Conservation (phyloP, 2,329 filamentous ascomycete genomes). For the Ophiostoma fasciatum region DNA sequence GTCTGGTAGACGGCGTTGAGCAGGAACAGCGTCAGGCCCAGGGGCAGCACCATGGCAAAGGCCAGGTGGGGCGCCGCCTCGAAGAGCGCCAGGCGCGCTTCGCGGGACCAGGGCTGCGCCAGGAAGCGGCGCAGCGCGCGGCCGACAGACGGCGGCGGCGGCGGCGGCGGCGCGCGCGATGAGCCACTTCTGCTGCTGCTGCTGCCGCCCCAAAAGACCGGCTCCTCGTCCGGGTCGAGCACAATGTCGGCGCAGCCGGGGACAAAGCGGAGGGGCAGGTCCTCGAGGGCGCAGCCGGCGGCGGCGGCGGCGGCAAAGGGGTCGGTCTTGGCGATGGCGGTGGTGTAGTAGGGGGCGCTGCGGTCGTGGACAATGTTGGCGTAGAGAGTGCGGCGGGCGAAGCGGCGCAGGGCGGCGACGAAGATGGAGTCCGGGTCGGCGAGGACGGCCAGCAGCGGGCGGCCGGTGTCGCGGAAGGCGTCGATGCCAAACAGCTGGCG, state of each 20-base stretch:
- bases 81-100: conserved; percentile 5
- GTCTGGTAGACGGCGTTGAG: conserved; percentile 66
- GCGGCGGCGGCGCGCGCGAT: too few species aligned
- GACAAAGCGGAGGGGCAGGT: conserved; percentile 57
- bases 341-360: conserved; percentile 71
- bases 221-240: conserved; percentile 50
- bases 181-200: too few species aligned
- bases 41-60: conserved; percentile 55
- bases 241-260: conserved; percentile 61
- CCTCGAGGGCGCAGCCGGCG: conserved; percentile 35
- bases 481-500: conserved; percentile 81
- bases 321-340: conserved; percentile 60
- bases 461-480: conserved; percentile 66
- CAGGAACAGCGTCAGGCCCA: conserved; percentile 58
- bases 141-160: neutral
- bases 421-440: conserved; percentile 79
- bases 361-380: conserved; percentile 79
- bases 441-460: conserved; percentile 64
- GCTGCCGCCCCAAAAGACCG: too few species aligned
- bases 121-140: conserved; percentile 6
- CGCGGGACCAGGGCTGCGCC: conserved; percentile 7
- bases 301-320: conserved; percentile 40
- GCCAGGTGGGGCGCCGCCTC: conserved; percentile 37
- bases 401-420: conserved; percentile 60
- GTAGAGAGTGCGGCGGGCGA: conserved; percentile 66